Percentiles rank a stretch among this genome's conserved stretches.
Evolutionary conservation across 345 rosid species (phyloP).

Genomic region (Moricandia moricandioides): DNA sequence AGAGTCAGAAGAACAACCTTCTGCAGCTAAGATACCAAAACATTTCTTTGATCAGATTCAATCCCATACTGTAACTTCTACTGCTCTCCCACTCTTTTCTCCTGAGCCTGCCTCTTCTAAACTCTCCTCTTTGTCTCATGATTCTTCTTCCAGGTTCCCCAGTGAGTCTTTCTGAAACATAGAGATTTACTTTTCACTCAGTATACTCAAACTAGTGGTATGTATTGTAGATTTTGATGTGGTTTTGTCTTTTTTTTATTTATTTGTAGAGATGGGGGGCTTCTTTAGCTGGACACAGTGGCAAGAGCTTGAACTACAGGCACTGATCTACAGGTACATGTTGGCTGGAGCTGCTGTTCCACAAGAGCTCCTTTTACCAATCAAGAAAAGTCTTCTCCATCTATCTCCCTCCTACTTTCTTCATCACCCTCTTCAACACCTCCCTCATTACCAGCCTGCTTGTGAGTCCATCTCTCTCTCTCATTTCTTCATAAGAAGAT

Average conservation of each 20-base stretch:
- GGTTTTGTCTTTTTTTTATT: neutral
- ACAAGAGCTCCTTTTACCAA: constrained; percentile 78
- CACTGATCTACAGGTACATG: constrained; percentile 92
- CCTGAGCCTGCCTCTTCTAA: constrained; percentile 57
- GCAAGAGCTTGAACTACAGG: constrained; percentile 97
- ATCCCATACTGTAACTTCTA: constrained; percentile 42
- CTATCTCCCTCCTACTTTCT: constrained; percentile 62
- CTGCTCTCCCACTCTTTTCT: constrained; percentile 78
- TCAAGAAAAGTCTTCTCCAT: constrained; percentile 76
- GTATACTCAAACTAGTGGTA: neutral
- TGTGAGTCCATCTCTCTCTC: constrained; percentile 49
- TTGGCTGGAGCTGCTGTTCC: constrained; percentile 83
- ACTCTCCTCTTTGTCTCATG: constrained; percentile 47
- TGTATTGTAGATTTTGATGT: neutral
- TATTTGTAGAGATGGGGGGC: constrained; percentile 60
- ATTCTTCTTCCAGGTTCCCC: constrained; percentile 50
- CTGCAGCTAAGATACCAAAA: constrained; percentile 72
- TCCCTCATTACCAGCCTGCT: constrained; percentile 63
- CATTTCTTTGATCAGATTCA: constrained; percentile 53
- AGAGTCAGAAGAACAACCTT: constrained; percentile 59
- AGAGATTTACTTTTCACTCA: neutral
- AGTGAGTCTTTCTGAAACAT: constrained; percentile 38
- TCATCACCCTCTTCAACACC: constrained; percentile 40
- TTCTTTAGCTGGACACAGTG: constrained; percentile 79
- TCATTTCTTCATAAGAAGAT: neutral